Conservation (phyloP, 2,329 filamentous ascomycete genomes). For the Pyrenophora teres region DNA sequence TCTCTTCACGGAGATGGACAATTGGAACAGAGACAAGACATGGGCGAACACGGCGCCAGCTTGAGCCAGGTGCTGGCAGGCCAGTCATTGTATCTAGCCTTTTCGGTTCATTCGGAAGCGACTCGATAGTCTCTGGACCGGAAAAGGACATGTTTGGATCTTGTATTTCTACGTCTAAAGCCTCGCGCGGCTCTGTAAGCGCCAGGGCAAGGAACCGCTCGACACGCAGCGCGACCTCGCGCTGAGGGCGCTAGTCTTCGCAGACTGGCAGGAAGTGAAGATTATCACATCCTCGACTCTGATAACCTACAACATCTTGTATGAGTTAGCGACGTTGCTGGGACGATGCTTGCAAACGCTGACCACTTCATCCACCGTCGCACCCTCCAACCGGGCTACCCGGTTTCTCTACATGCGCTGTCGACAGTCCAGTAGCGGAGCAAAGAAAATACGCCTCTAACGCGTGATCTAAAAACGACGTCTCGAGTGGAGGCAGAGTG, state of each 20-base stretch:
- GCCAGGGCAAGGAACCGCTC: conserved; percentile 22
- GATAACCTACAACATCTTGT: conserved; percentile 13
- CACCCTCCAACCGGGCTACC: conserved; percentile 9
- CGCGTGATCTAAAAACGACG: conserved; percentile 1
- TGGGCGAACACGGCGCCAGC: conserved; percentile 15
- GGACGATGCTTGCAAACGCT: conserved; percentile 11
- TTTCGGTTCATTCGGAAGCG: conserved; percentile 17
- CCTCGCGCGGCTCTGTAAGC: conserved; percentile 35
- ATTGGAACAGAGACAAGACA: conserved; percentile 13
- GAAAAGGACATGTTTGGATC: conserved; percentile 24
- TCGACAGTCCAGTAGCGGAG: background rate
- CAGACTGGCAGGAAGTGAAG: background rate
- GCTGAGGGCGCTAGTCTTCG: conserved; percentile 13
- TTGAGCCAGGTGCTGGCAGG: conserved; percentile 17
- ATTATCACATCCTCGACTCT: background rate
- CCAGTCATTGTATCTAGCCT: conserved; percentile 11
- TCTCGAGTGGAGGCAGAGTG: conserved; percentile 6
- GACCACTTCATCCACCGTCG: conserved; percentile 15
- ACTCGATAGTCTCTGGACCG: conserved; percentile 13
- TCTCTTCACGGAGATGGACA: background rate
- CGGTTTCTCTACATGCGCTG: conserved; percentile 7
- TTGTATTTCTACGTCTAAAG: conserved; percentile 38
- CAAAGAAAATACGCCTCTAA: background rate
- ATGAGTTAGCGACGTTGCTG: conserved; percentile 27
- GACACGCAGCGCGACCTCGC: conserved; percentile 19